Conservation (phyloP, 148 eudicot species). For the Gaultheria prostrata region DNA sequence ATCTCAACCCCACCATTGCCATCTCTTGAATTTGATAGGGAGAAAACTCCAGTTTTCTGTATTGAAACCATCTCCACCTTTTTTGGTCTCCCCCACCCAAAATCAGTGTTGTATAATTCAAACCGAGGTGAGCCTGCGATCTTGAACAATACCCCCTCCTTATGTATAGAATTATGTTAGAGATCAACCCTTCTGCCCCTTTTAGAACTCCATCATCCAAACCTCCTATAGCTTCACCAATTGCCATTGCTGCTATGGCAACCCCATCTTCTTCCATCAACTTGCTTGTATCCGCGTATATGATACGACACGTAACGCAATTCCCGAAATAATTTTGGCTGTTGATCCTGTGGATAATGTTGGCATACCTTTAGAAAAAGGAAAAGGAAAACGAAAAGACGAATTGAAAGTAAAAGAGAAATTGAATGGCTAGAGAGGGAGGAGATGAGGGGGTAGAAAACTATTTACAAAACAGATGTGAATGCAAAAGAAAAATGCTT, state of each 20-base stretch:
- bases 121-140: constrained; percentile 12
- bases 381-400: too few species aligned
- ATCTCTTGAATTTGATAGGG: constrained; percentile 3
- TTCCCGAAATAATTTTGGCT: constrained; percentile 19
- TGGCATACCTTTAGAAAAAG: too few species aligned
- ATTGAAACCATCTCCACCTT: constrained; percentile 15
- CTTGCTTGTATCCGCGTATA: not conserved
- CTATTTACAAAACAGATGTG: too few species aligned
- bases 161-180: not conserved
- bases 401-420: too few species aligned
- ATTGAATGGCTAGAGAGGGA: too few species aligned
- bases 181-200: not conserved
- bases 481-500: too few species aligned
- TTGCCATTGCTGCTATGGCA: not conserved
- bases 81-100: constrained; percentile 15
- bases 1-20: constrained; percentile 10
- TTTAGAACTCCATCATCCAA: not conserved
- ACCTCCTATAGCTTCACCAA: not conserved
- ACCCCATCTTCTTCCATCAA: constrained; percentile 17
- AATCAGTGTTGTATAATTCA: constrained; percentile 2
- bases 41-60: not conserved
- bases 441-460: too few species aligned
- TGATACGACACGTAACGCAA: not conserved
- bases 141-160: not conserved
- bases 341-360: too few species aligned